phyloP scores from a whole-genome alignment of 768 basidiomycete species.

The Russula griseocarnosa region DNA sequence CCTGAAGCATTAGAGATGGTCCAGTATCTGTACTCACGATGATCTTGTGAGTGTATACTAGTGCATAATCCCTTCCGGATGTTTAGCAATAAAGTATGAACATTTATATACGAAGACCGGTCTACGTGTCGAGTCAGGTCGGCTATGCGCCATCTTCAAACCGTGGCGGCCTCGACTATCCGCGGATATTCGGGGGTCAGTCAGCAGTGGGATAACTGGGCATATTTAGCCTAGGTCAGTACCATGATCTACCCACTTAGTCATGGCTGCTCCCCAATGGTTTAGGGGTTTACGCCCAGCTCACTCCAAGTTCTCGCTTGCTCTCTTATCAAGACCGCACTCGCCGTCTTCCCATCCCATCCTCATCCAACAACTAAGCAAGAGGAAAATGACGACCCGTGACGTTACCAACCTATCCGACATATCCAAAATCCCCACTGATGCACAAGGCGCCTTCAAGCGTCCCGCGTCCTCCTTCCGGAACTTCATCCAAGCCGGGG shows the following conservation, averaged over 20 bases:
- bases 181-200: background rate
- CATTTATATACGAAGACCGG: background rate
- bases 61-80: background rate
- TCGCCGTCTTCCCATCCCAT: background rate
- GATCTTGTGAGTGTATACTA: too few relatives aligned
- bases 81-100: background rate
- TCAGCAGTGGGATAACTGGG: background rate
- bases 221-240: background rate
- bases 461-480: constrained; percentile 52
- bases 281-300: constrained; percentile 5
- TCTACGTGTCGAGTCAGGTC: too few relatives aligned
- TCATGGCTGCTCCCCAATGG: constrained; percentile 1
- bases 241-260: background rate
- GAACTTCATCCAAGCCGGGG: constrained; percentile 50
- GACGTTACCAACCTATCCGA: constrained; percentile 44
- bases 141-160: background rate
- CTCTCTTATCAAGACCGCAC: background rate
- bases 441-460: constrained; percentile 64
- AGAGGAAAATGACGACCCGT: constrained; percentile 10
- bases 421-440: constrained; percentile 51
- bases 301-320: background rate
- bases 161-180: background rate
- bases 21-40: too few relatives aligned
- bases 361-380: background rate
- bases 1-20: too few relatives aligned